Evolutionary conservation across 177 flowering plant genomes (phyloP).

Genomic region (Tripterygium wilfordii): DNA sequence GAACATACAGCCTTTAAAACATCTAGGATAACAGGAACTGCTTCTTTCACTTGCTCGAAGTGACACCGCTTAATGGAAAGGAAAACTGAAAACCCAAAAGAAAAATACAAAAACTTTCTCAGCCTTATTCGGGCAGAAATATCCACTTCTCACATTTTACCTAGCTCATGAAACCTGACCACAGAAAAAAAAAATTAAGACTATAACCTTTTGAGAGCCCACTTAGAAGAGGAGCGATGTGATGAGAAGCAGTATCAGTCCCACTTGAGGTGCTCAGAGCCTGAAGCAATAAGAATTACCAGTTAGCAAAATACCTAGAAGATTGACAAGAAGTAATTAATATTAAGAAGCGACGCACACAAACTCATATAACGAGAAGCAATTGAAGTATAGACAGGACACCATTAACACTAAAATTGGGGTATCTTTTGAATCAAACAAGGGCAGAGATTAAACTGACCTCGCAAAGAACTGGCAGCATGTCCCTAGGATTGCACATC

Average conservation of each 20-base stretch:
- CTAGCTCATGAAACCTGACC: too few relatives aligned
- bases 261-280: conserved; percentile 42
- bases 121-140: too few relatives aligned
- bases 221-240: conserved; percentile 44
- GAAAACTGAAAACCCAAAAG: conserved; percentile 49
- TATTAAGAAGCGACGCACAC: too few relatives aligned
- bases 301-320: background rate
- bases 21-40: conserved; percentile 57
- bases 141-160: too few relatives aligned
- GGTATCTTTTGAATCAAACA: too few relatives aligned
- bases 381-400: too few relatives aligned
- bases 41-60: conserved; percentile 71
- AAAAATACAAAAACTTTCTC: background rate
- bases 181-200: conserved; percentile 53
- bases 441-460: conserved; percentile 19
- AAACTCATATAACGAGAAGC: too few relatives aligned
- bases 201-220: conserved; percentile 69
- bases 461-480: conserved; percentile 74
- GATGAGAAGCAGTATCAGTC: conserved; percentile 29
- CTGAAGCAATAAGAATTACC: conserved; percentile 31
- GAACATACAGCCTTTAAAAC: conserved; percentile 30
- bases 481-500: conserved; percentile 68
- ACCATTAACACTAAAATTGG: background rate
- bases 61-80: conserved; percentile 56
- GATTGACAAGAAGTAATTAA: too few relatives aligned